These are phyloP conservation scores for Monosporascus cannonballus DNA, from an alignment of 2,329 filamentous ascomycete species.

Conservation along the genomic window DNA sequence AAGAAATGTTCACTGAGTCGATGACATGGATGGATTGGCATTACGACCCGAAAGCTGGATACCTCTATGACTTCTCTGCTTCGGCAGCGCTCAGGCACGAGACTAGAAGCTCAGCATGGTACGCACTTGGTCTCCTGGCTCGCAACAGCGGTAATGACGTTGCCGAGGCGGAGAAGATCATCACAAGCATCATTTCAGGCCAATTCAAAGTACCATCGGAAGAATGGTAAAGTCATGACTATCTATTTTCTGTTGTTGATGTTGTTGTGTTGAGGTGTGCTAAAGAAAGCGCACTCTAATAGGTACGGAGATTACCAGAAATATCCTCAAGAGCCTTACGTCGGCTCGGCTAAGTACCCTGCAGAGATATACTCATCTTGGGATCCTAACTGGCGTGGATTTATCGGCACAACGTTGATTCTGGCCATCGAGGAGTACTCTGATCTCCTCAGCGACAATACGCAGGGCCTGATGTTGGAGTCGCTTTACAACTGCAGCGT, in stretches of 20 bases:
- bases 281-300: neutral
- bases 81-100: conserved; percentile 45
- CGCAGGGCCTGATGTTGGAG: conserved; percentile 40
- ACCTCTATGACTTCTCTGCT: conserved; percentile 44
- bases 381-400: conserved; percentile 61
- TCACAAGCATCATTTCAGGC: conserved; percentile 44
- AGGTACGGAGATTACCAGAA: conserved; percentile 46
- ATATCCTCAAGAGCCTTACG: conserved; percentile 50
- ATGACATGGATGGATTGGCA: conserved; percentile 50
- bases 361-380: conserved; percentile 27
- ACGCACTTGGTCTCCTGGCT: conserved; percentile 51
- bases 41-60: conserved; percentile 46
- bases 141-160: conserved; percentile 45
- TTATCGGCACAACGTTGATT: conserved; percentile 53
- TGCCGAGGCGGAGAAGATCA: conserved; percentile 44
- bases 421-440: conserved; percentile 53
- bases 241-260: neutral
- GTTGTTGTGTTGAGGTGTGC: neutral
- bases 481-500: conserved; percentile 49
- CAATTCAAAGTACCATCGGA: conserved; percentile 46
- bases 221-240: conserved; percentile 44
- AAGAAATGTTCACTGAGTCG: conserved; percentile 39
- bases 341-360: conserved; percentile 45
- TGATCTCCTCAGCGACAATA: conserved; percentile 33
- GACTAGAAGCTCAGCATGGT: conserved; percentile 53